Conservation (phyloP, 805 yeast species). For the Alloascoidea africana region DNA sequence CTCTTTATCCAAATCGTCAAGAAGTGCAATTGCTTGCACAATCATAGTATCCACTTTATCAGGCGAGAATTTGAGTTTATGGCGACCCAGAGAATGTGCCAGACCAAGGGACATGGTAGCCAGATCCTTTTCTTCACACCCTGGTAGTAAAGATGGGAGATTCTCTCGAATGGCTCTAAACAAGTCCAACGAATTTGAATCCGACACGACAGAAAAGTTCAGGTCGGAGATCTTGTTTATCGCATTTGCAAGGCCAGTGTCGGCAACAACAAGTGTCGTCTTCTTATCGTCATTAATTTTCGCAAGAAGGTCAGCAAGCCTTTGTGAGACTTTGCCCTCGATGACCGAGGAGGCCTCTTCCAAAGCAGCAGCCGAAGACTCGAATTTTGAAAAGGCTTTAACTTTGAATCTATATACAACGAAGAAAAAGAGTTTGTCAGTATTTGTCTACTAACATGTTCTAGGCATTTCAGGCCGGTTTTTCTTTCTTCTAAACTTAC, state of each 20-base stretch:
- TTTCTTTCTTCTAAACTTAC: too few relatives aligned
- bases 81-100: slow-evolving; percentile 97
- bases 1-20: slow-evolving; percentile 95
- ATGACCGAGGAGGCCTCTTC: slow-evolving; percentile 88
- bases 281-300: slow-evolving; percentile 71
- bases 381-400: slow-evolving; percentile 90
- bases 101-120: slow-evolving; percentile 95
- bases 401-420: slow-evolving; percentile 46
- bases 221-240: slow-evolving; percentile 82
- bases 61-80: slow-evolving; percentile 92
- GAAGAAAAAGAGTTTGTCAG: background rate
- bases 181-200: slow-evolving; percentile 87
- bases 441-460: background rate
- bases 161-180: slow-evolving; percentile 92
- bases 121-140: slow-evolving; percentile 70
- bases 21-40: slow-evolving; percentile 93
- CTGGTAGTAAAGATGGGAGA: slow-evolving; percentile 88
- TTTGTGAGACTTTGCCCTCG: slow-evolving; percentile 87
- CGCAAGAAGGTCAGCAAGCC: slow-evolving; percentile 61
- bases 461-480: too few relatives aligned
- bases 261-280: slow-evolving; percentile 79
- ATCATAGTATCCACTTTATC: slow-evolving; percentile 99
- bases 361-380: slow-evolving; percentile 87
- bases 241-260: slow-evolving; percentile 90
- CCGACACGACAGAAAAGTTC: slow-evolving; percentile 79